Evolutionary conservation across 75 land plant species (phyloP).

Genomic region (Pinus albicaulis): DNA sequence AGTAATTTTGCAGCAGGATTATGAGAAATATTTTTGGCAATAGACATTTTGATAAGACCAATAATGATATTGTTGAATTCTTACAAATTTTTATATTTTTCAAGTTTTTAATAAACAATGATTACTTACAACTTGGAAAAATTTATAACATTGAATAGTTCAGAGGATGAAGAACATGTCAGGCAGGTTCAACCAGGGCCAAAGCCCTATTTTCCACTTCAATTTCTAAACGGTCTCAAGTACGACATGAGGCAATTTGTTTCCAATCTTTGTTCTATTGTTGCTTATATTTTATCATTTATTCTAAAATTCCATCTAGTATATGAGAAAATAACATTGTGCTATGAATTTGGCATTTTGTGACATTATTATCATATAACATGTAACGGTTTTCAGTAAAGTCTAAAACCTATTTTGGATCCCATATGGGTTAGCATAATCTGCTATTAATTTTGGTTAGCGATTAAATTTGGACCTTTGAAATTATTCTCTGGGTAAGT

Average conservation of each 20-base stretch:
- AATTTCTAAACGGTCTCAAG: constrained; percentile 25
- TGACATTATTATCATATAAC: too few species aligned
- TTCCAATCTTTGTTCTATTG: not conserved
- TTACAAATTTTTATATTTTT: not conserved
- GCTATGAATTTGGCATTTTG: too few species aligned
- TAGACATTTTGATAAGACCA: not conserved
- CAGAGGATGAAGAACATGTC: constrained; percentile 27
- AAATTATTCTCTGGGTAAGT: not conserved
- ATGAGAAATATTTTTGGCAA: not conserved
- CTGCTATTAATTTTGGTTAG: too few species aligned
- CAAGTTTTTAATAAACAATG: not conserved
- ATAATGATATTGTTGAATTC: not conserved
- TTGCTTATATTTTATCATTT: not conserved
- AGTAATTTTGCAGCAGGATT: not conserved
- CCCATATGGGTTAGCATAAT: too few species aligned
- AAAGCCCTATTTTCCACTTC: constrained; percentile 17
- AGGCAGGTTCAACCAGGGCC: constrained; percentile 23
- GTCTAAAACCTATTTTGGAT: too few species aligned
- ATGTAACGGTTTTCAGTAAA: too few species aligned
- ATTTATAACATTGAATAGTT: not conserved
- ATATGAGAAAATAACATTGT: too few species aligned
- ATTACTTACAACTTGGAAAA: not conserved
- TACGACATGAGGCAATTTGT: not conserved
- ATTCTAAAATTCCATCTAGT: too few species aligned
- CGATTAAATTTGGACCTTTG: not conserved